Conservation (phyloP, 768 basidiomycete species). For the Naganishia friedmannii region DNA sequence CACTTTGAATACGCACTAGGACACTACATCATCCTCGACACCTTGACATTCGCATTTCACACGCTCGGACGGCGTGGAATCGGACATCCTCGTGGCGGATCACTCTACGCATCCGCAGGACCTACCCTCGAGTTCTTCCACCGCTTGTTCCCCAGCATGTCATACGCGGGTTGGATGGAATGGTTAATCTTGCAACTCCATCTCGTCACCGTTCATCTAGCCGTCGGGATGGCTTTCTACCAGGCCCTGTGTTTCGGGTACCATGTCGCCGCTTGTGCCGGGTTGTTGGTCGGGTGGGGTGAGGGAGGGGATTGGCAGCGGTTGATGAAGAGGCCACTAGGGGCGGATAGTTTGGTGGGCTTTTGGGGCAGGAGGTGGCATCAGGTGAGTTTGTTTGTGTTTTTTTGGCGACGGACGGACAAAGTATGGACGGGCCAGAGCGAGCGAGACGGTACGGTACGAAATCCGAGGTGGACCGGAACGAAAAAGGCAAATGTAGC, state of each 20-base stretch:
- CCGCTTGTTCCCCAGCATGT: neutral
- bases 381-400: slow-evolving; percentile 36
- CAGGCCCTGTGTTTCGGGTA: slow-evolving; percentile 31
- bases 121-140: neutral
- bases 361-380: slow-evolving; percentile 52
- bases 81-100: neutral
- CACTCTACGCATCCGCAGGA: neutral
- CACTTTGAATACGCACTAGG: slow-evolving; percentile 1
- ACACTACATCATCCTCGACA: slow-evolving; percentile 23
- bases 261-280: slow-evolving; percentile 20
- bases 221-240: slow-evolving; percentile 24
- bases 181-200: neutral
- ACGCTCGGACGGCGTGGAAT: slow-evolving; percentile 7
- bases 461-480: too few relatives aligned
- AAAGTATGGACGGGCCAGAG: too few relatives aligned
- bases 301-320: slow-evolving; percentile 23
- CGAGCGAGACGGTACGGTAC: too few relatives aligned
- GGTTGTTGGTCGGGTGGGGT: slow-evolving; percentile 6
- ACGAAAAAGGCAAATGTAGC: too few relatives aligned
- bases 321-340: slow-evolving; percentile 41
- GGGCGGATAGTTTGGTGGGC: slow-evolving; percentile 44
- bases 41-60: slow-evolving; percentile 17
- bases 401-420: too few relatives aligned
- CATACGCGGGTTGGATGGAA: too few relatives aligned
- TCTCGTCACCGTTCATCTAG: slow-evolving; percentile 5